Base-by-base conservation (phyloP, 2,329 filamentous ascomycete genomes). In the Dichotomopilus funicola region DNA sequence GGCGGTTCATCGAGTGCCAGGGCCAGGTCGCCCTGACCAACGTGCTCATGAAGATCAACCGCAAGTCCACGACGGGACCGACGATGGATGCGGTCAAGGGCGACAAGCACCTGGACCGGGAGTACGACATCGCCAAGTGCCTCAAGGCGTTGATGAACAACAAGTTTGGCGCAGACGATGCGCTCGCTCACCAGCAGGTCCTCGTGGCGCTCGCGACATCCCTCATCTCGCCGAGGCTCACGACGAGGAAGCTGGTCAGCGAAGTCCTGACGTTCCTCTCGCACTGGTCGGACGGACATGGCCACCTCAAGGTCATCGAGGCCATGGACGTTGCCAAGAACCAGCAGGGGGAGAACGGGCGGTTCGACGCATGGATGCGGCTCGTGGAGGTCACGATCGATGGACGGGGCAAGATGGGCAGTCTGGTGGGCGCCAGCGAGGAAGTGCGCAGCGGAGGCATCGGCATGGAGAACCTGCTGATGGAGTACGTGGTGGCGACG, bases 121-220 rank as follows among this genome's bases (percentile, higher is more conserved):
- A 96, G 73, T 97, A 97, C 69, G 94, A 97, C 68, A 96, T 99
- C 60, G 84, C 96, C 68, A 99, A 99, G 74, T 97, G 94, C 74
- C 74, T 99, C 56, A 97, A 97, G 76, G 91, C 91, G 36, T 74
- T 97, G 56, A 95, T 97, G 88, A 99, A 99, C 82, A 99, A 96
- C 81, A 96, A 96, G 70, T 97, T 95, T 70, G 94, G 94, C 59
- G 94, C 94, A 59, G 94, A 99, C 69, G 91, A 99, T 78, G 94
- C 94, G 13, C 78, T 99, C 55, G 78, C 83, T 58, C 91, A 97
- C 68, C 88, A 94, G 67, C 89, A 92, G 68, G 89, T 97, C 60
- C 86, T 96, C 60, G 84, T 95, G 55, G 89, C 94, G 1, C 78
- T 99, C 45, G 89, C 87, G 49, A 91, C 85, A 27, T 96, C 90